A percentile compares a stretch with the other conserved stretches of the same genome.
phyloP scores from a whole-genome alignment of 805 yeast species.

The Suhomyces vadensis region DNA sequence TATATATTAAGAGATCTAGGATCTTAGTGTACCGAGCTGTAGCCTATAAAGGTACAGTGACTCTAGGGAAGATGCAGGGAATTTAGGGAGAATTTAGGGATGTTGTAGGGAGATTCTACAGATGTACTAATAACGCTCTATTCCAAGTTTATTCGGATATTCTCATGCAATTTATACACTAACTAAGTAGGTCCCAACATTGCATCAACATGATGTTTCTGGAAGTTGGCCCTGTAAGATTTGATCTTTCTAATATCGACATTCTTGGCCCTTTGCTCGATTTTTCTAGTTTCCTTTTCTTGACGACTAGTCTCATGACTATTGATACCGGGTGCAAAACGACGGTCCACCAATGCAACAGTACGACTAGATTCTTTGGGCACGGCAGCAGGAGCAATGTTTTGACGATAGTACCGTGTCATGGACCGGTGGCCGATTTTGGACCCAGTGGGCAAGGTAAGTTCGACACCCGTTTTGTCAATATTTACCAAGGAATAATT shows the following conservation, averaged over 20 bases:
- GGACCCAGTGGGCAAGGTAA: constrained; percentile 75
- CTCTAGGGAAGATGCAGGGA: too few relatives aligned
- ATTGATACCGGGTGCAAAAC: constrained; percentile 41
- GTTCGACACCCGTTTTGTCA: constrained; percentile 63
- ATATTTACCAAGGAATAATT: constrained; percentile 38
- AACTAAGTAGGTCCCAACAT: constrained; percentile 42
- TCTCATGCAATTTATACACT: too few relatives aligned
- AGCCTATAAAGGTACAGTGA: too few relatives aligned
- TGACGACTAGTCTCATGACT: constrained; percentile 30
- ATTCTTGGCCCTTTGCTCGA: constrained; percentile 26
- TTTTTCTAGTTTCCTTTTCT: constrained; percentile 29
- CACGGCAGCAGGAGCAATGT: constrained; percentile 27
- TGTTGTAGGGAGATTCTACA: too few relatives aligned
- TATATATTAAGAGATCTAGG: too few relatives aligned
- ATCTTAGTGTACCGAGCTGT: too few relatives aligned
- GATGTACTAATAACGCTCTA: too few relatives aligned
- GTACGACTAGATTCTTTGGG: constrained; percentile 70
- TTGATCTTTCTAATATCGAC: constrained; percentile 26
- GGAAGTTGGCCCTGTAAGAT: constrained; percentile 30
- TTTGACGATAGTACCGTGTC: constrained; percentile 71
- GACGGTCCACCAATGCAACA: constrained; percentile 72
- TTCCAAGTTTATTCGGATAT: too few relatives aligned
- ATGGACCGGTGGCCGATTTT: constrained; percentile 81
- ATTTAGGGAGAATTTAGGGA: too few relatives aligned
- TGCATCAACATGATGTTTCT: constrained; percentile 65